A percentile compares a stretch with the other conserved stretches of the same genome.
These are phyloP conservation scores for Barbatosphaeria neglecta DNA, from an alignment of 495 filamentous ascomycete species.

Conservation along the genomic window DNA sequence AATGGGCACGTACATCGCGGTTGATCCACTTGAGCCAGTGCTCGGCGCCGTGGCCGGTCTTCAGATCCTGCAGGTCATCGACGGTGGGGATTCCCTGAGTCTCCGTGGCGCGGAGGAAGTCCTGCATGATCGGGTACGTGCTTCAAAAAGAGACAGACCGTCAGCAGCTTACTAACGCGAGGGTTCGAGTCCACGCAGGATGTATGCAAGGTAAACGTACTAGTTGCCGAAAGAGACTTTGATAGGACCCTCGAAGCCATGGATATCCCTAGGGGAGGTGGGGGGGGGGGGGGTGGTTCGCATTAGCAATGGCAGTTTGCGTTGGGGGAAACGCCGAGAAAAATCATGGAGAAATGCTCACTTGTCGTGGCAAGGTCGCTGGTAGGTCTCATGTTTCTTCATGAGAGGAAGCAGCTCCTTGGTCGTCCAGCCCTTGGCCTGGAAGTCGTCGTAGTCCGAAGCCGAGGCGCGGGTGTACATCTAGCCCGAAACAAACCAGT, in stretches of 20 bases:
- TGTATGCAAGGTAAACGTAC: slow-evolving; percentile 10
- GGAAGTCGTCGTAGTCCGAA: slow-evolving; percentile 77
- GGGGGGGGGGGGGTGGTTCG: no score
- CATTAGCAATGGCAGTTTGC: neutral
- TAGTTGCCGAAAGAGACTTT: slow-evolving; percentile 79
- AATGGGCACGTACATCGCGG: slow-evolving; percentile 39
- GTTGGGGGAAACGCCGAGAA: no score
- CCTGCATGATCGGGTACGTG: slow-evolving; percentile 59
- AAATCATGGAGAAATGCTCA: slow-evolving; percentile 3
- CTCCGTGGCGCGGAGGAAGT: slow-evolving; percentile 70
- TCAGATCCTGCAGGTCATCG: slow-evolving; percentile 59
- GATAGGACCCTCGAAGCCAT: slow-evolving; percentile 73
- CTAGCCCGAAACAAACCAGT: slow-evolving; percentile 23
- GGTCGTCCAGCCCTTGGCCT: slow-evolving; percentile 69
- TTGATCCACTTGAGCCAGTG: slow-evolving; percentile 62
- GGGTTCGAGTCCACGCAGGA: neutral
- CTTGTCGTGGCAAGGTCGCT: slow-evolving; percentile 60
- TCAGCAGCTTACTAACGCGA: no score
- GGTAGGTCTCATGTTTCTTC: slow-evolving; percentile 79
- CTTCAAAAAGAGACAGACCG: no score
- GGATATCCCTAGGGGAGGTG: slow-evolving; percentile 39
- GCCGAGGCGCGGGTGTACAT: slow-evolving; percentile 81
- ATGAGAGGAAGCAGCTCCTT: slow-evolving; percentile 70
- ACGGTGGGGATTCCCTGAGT: slow-evolving; percentile 63
- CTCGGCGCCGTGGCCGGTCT: slow-evolving; percentile 48